A percentile compares a stretch with the other conserved stretches of the same genome.
Evolutionary conservation across 202 grass and related monocot species (phyloP).

Genomic region (Schoenoplectus tabernaemontani): DNA sequence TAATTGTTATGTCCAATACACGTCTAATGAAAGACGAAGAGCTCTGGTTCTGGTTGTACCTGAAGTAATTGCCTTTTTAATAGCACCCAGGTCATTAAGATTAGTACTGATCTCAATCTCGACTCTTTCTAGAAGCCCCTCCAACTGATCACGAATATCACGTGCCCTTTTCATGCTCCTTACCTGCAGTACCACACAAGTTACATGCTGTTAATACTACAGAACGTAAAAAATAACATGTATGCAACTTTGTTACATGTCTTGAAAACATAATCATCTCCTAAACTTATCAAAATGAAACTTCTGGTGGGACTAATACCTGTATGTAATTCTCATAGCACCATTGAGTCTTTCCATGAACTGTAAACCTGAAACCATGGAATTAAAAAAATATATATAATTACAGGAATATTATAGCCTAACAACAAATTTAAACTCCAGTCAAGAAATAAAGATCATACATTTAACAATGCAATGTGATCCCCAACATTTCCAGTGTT

Average conservation of each 20-base stretch:
- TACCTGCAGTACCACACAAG: constrained; percentile 40
- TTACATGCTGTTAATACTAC: constrained; percentile 16
- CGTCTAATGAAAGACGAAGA: constrained; percentile 8
- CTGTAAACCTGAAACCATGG: constrained; percentile 60
- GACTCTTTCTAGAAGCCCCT: constrained; percentile 85
- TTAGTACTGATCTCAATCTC: constrained; percentile 88
- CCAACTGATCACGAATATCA: constrained; percentile 88
- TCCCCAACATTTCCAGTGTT: constrained; percentile 81
- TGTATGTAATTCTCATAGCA: constrained; percentile 95
- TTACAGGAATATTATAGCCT: constrained; percentile 3
- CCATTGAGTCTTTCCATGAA: constrained; percentile 90
- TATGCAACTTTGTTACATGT: neutral
- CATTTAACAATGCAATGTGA: constrained; percentile 76
- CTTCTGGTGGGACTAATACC: constrained; percentile 26
- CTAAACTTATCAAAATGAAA: constrained; percentile 1
- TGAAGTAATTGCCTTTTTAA: constrained; percentile 88
- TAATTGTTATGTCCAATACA: neutral
- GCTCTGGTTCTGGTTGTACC: constrained; percentile 33
- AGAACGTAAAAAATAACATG: neutral
- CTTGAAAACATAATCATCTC: neutral
- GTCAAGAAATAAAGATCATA: constrained; percentile 26
- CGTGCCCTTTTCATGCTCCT: constrained; percentile 88
- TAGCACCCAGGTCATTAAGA: constrained; percentile 52
- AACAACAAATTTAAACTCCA: constrained; percentile 6
- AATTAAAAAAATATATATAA: constrained; percentile 27